Evolutionary conservation across 768 basidiomycete species (phyloP).

Genomic region (Gymnopilus dilepis): DNA sequence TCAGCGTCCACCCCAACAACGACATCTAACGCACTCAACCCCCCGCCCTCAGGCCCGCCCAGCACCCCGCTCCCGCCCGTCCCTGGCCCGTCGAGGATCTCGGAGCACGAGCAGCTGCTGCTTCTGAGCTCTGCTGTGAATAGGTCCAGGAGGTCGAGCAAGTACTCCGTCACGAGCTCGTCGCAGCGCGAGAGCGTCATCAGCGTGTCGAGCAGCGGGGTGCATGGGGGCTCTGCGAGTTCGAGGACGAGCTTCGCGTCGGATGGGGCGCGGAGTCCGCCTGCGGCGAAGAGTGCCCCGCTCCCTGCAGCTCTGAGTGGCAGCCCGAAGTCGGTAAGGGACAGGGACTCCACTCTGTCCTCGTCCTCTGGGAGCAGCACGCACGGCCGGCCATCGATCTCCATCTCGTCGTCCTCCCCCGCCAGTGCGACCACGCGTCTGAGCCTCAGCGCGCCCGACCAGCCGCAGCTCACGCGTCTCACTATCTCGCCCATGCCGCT

Average conservation of each 20-base stretch:
- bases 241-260: constrained; percentile 15
- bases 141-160: constrained; percentile 28
- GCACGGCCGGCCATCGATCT: constrained; percentile 27
- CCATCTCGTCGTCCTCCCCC: constrained; percentile 26
- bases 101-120: constrained; percentile 51
- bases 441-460: background rate
- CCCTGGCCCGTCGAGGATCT: constrained; percentile 64
- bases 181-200: constrained; percentile 28
- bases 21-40: constrained; percentile 37
- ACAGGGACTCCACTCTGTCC: constrained; percentile 5
- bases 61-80: constrained; percentile 65
- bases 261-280: constrained; percentile 14
- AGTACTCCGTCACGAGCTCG: constrained; percentile 24
- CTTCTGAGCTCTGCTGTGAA: constrained; percentile 29
- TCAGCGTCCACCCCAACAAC: background rate
- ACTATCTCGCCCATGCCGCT: constrained; percentile 32
- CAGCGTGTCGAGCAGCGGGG: constrained; percentile 23
- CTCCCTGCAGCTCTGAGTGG: constrained; percentile 1
- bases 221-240: background rate
- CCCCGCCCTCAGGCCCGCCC: constrained; percentile 65
- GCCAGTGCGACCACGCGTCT: background rate
- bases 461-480: constrained; percentile 25
- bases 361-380: background rate
- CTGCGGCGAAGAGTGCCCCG: constrained; percentile 1
- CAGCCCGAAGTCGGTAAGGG: background rate